Base-by-base conservation (phyloP, 495 filamentous ascomycete genomes). In the Chaetomium fimeti region DNA sequence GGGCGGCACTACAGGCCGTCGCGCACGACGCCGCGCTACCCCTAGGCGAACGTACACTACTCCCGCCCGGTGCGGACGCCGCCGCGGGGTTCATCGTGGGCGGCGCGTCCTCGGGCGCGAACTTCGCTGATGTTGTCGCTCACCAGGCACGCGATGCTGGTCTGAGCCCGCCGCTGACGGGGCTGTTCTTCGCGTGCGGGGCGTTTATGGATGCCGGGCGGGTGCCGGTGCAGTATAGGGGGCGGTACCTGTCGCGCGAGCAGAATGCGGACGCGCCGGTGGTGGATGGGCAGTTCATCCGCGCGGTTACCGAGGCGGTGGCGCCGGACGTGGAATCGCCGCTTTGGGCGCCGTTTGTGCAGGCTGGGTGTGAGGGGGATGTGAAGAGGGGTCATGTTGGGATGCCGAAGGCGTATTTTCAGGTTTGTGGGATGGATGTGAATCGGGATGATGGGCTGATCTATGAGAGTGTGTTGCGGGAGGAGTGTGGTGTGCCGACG, bases 401-500 rank as follows among this genome's bases (percentile, higher is more conserved):
- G 18, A 52, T 61, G 60, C 60, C 60, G 47, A 24, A 5, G 29
- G 20, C 13, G 25, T 62, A 62, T 52, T 62, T 62, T 29, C 60
- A 55, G 60, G 51, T 62, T 16, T 62, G 60, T 45, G 60, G 60
- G 18, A 40, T 55, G 60, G 60, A 62, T 29, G 18, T 43, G n/a
- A 62, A 62, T 29, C 49, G 60, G 20, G 60, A 62, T 47, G 60
- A 62, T 55, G 32, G 48, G 3, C 16, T 62, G 29, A 43, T 62
- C 20, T 62, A 62, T 42, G 60, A 62, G 51, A 16, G 48, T n/a
- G 49, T 62, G 36, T 13, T 62, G 49, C 45, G 60, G 9, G 54
- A 57, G 36, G 60, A 29, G 52, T 55, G 52, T 43, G 18, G 43
- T 22, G 20, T 27, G 0, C 15, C 7, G 22, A 79, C 61, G 68